A percentile compares a stretch with the other conserved stretches of the same genome.
phyloP scores from a whole-genome alignment of 2,329 filamentous ascomycete genomes.

The Claviceps purpurea region DNA sequence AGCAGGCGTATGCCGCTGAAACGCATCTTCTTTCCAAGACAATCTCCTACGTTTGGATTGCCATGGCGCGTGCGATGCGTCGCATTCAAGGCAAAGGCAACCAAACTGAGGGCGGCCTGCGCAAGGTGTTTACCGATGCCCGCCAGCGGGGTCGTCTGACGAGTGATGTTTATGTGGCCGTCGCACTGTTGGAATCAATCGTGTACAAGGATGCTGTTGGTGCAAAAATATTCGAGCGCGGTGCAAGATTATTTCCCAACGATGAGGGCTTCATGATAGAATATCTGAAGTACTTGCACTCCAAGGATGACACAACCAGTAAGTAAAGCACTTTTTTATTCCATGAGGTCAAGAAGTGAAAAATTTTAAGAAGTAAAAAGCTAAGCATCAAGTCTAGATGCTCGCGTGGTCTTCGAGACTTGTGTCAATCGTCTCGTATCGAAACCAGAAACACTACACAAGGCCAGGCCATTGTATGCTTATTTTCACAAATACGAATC shows the following conservation, averaged over 20 bases:
- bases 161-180: slow-evolving; percentile 89
- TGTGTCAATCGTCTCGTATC: slow-evolving; percentile 70
- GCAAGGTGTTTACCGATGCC: slow-evolving; percentile 81
- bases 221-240: slow-evolving; percentile 90
- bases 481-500: slow-evolving; percentile 96
- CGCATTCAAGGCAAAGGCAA: slow-evolving; percentile 77
- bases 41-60: slow-evolving; percentile 90
- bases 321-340: slow-evolving; percentile 25
- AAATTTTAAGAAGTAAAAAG: background rate
- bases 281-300: slow-evolving; percentile 88
- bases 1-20: slow-evolving; percentile 58
- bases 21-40: slow-evolving; percentile 66
- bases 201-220: slow-evolving; percentile 91
- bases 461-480: slow-evolving; percentile 72
- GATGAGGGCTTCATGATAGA: slow-evolving; percentile 90
- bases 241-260: slow-evolving; percentile 83
- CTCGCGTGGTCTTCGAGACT: slow-evolving; percentile 89
- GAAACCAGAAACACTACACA: slow-evolving; percentile 59
- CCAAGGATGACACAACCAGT: slow-evolving; percentile 88
- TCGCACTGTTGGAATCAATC: slow-evolving; percentile 84
- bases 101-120: slow-evolving; percentile 57
- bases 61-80: slow-evolving; percentile 83
- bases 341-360: background rate
- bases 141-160: slow-evolving; percentile 76
- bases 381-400: slow-evolving; percentile 44